Evolutionary conservation across 2,329 filamentous ascomycete species (phyloP).

Genomic region (Lomentospora prolificans): DNA sequence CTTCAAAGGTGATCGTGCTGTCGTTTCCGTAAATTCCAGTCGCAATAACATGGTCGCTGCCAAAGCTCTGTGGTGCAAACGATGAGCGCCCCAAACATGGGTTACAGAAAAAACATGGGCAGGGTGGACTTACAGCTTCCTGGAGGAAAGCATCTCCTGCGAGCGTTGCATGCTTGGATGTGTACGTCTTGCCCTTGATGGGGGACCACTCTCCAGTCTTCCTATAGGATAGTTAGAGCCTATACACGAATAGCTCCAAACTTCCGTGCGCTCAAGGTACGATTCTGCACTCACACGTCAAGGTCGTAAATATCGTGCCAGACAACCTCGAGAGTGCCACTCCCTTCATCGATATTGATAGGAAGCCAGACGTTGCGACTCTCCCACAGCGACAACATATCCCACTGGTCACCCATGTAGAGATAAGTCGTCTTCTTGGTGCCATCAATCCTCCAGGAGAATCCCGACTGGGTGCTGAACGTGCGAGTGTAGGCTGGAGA

Average conservation of each 20-base stretch:
- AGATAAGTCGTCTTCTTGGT: constrained; percentile 38
- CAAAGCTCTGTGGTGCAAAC: constrained; percentile 17
- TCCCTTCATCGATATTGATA: constrained; percentile 37
- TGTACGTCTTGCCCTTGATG: constrained; percentile 37
- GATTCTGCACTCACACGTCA: constrained; percentile 28
- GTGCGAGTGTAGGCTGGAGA: constrained; percentile 38
- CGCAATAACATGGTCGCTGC: constrained; percentile 29
- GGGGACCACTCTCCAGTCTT: constrained; percentile 36
- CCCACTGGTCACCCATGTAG: constrained; percentile 41
- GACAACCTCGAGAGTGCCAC: constrained; percentile 33
- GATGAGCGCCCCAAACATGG: background rate
- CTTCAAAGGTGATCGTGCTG: constrained; percentile 38
- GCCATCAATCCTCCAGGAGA: constrained; percentile 35
- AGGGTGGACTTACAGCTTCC: constrained; percentile 27
- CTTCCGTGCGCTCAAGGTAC: too few relatives aligned
- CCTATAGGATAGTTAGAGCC: constrained; percentile 8
- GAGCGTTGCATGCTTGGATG: constrained; percentile 30
- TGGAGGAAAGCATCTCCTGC: constrained; percentile 36
- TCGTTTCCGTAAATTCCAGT: constrained; percentile 43
- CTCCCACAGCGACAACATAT: constrained; percentile 42
- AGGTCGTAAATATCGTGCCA: constrained; percentile 48
- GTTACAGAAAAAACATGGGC: too few relatives aligned
- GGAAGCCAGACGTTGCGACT: constrained; percentile 47
- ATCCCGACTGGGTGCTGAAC: constrained; percentile 42
- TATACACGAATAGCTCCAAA: background rate